Evolutionary conservation across 2,329 filamentous ascomycete species (phyloP).

Genomic region (Pseudogymnoascus sp.): DNA sequence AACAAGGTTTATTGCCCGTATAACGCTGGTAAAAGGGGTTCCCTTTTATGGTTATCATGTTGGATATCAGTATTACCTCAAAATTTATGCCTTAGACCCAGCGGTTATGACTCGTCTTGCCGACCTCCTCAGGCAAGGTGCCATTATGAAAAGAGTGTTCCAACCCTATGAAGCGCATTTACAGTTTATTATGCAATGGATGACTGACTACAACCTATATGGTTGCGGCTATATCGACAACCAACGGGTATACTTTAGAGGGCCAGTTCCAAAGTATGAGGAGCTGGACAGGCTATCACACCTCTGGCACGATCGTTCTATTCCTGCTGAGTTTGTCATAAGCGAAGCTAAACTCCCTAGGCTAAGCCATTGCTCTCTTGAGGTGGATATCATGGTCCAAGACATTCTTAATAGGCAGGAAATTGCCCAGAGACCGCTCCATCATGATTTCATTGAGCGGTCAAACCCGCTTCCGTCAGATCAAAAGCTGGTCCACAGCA

Average conservation of each 20-base stretch:
- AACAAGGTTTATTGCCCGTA: conserved; percentile 73
- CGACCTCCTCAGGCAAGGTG: conserved; percentile 80
- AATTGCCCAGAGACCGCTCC: conserved; percentile 69
- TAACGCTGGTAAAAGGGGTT: conserved; percentile 84
- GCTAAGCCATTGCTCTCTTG: conserved; percentile 79
- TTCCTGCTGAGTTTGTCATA: conserved; percentile 51
- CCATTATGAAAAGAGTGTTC: conserved; percentile 73
- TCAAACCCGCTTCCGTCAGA: conserved; percentile 54
- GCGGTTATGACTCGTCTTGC: conserved; percentile 77
- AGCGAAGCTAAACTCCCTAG: conserved; percentile 61
- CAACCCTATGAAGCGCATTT: conserved; percentile 93
- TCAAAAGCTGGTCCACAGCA: conserved; percentile 82
- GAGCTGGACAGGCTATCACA: conserved; percentile 53
- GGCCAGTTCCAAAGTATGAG: conserved; percentile 64
- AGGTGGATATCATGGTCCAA: conserved; percentile 83
- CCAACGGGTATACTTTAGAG: conserved; percentile 62
- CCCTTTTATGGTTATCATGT: conserved; percentile 96
- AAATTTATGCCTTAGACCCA: conserved; percentile 90
- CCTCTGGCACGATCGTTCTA: conserved; percentile 72
- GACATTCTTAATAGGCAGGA: conserved; percentile 76
- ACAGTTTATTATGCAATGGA: conserved; percentile 90
- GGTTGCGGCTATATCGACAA: conserved; percentile 83
- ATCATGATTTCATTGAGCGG: conserved; percentile 80
- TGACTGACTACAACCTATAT: conserved; percentile 96
- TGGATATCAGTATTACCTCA: conserved; percentile 83